phyloP scores from a whole-genome alignment of 495 filamentous ascomycete genomes.

The Hypoxylon cercidicola region DNA sequence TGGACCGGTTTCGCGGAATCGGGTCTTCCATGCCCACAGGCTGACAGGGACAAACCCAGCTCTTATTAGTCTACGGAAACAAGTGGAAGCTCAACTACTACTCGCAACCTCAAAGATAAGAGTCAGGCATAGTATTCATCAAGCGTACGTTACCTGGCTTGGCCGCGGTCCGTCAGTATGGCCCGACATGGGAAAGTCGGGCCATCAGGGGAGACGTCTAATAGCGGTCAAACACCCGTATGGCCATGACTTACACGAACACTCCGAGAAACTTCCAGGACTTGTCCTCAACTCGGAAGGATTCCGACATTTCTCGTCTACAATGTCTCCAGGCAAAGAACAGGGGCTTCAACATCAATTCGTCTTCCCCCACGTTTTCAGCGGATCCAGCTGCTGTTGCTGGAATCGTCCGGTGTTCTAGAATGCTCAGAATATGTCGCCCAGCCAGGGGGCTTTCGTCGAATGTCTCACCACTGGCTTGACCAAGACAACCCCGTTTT shows the following conservation, averaged over 20 bases:
- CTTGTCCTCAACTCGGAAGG: slow-evolving; percentile 26
- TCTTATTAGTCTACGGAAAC: slow-evolving; percentile 21
- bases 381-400: slow-evolving; percentile 30
- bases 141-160: slow-evolving; percentile 2
- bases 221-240: slow-evolving; percentile 20
- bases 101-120: slow-evolving; percentile 20
- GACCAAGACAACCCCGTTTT: slow-evolving; percentile 14
- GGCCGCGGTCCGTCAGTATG: slow-evolving; percentile 11
- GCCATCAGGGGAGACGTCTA: slow-evolving; percentile 10
- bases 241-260: slow-evolving; percentile 17
- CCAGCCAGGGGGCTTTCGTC: slow-evolving; percentile 24
- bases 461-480: slow-evolving; percentile 26
- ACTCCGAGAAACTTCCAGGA: slow-evolving; percentile 14
- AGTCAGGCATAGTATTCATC: slow-evolving; percentile 12
- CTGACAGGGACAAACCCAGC: slow-evolving; percentile 25
- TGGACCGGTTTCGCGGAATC: slow-evolving; percentile 33
- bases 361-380: slow-evolving; percentile 37
- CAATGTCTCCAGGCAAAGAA: slow-evolving; percentile 20
- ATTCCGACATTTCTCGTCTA: slow-evolving; percentile 23
- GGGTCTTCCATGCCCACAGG: slow-evolving; percentile 29
- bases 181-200: background rate
- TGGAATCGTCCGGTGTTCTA: slow-evolving; percentile 37
- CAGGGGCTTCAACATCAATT: slow-evolving; percentile 30
- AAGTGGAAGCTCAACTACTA: background rate
- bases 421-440: slow-evolving; percentile 29